Evolutionary conservation across 257 asterid species (phyloP), one percentile per base, ranked within the genome.

Genomic region (Buddleja alternifolia): DNA sequence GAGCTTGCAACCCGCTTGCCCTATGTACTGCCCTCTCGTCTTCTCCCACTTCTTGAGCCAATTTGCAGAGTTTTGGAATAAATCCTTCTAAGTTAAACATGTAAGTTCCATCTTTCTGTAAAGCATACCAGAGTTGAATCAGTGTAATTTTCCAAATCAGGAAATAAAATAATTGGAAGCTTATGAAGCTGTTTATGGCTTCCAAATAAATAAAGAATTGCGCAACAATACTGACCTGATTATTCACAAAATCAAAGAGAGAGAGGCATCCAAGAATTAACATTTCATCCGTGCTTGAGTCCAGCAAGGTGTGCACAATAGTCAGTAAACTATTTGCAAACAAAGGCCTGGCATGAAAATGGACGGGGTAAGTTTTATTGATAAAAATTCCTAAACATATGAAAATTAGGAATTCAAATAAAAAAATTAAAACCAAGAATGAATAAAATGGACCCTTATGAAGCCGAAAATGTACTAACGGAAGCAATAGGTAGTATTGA

Each of bases 181-280:
- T 45, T 37, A 23, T 21, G 66, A 36, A 69, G 51, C 73, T 41
- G 45, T 24, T 16, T 4, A 73, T 4, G 17, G 69, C 42, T 48
- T 19, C 25, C 10, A 32, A 29, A n/a, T n/a, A 78, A 42, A 56
- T 2, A 53, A 42, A 61, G 47, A 52, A 70, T 48, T 46, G 25
- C 19, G 63, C 36, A 23, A 25, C 12, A 25, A 40, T 23, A 74
- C 78, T n/a, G 48, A 88, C 99, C 97, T 94, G 99, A 84, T 91
- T 94, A 79, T 87, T 94, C 69, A 91, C 93, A 76, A 91, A 94
- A 78, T 94, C 97, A 73, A 87, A 94, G 71, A 94, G 85, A 68
- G 95, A 84, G 77, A 87, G 86, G 72, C 99, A 89, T 79, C 99
- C 99, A 53, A 86, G 77, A 57, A 82, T 84, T 59, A 91, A 52